Base-by-base conservation (phyloP, 345 rosid species). In the Melastoma malabathricum region DNA sequence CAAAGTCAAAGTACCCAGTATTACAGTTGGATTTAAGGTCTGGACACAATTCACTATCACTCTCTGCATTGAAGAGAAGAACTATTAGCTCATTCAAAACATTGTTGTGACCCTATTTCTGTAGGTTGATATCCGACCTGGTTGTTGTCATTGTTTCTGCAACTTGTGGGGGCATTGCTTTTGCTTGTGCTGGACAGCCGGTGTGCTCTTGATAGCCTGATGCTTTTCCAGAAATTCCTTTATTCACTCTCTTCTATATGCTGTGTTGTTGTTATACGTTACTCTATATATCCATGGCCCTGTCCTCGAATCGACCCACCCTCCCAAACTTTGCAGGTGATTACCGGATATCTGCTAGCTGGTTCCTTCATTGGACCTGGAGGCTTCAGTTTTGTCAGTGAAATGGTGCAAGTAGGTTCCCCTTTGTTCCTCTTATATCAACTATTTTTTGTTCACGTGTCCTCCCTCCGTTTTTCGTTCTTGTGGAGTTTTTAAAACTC, bases 181-280 rank as follows among this genome's bases (percentile, higher is more conserved):
- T 90, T 74, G 98, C 96, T 54, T 90, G 92, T 71, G 94, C 95
- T 77, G 96, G 98, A 62, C 98, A 86, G 69, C 95, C 95, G 80
- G 98, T 90, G 52, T 90, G 89, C 43, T 49, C 46, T 41, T 29
- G 38, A 29, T 29, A 29, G 9, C 38, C 38, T 29, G 38, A 10
- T 10, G 9, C 6, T 10, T 29, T 29, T 29, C 31, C 3, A 27
- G 6, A 29, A 29, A 5, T 1, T 29, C 9, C 9, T 29, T 29
- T 29, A 29, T 29, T 29, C 38, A 29, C 5, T 5, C 5, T 29
- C 3, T 29, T 4, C 9, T 29, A 10, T 10, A 29, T 29, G 38
- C 6, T 10, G 38, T 29, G 38, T 29, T 29, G 38, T 5, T 29
- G 38, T 29, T 29, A 29, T 6, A 4, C 38, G 9, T 29, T 5